phyloP scores from a whole-genome alignment of 2,329 filamentous ascomycete genomes.

The Aurifilum marmelostoma region DNA sequence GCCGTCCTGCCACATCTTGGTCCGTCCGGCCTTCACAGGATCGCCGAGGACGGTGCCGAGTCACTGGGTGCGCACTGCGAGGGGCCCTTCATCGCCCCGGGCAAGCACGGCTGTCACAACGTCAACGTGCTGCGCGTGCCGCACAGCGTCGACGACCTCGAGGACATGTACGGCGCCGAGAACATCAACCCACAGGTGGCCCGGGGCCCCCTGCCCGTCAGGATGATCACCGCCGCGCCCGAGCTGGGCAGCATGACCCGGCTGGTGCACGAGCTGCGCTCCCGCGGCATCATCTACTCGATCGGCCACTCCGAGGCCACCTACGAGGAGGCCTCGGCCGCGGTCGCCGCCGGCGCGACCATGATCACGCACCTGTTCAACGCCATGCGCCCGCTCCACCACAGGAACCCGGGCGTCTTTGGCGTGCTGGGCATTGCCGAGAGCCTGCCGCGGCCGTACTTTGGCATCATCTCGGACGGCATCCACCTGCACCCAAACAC shows the following conservation, averaged over 20 bases:
- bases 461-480: slow-evolving; percentile 88
- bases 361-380: slow-evolving; percentile 97
- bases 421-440: slow-evolving; percentile 76
- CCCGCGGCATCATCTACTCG: slow-evolving; percentile 72
- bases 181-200: slow-evolving; percentile 59
- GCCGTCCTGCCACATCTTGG: slow-evolving; percentile 77
- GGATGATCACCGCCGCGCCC: slow-evolving; percentile 84
- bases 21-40: slow-evolving; percentile 65
- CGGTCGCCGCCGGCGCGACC: slow-evolving; percentile 73
- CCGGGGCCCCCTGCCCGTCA: slow-evolving; percentile 56
- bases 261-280: slow-evolving; percentile 68
- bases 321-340: slow-evolving; percentile 76
- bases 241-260: slow-evolving; percentile 73
- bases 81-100: slow-evolving; percentile 82
- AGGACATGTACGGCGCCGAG: slow-evolving; percentile 70
- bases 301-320: slow-evolving; percentile 88
- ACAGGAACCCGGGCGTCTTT: slow-evolving; percentile 89
- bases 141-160: slow-evolving; percentile 66
- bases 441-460: slow-evolving; percentile 68
- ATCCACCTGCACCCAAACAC: slow-evolving; percentile 88
- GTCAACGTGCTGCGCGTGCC: slow-evolving; percentile 69
- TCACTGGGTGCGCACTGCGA: slow-evolving; percentile 90
- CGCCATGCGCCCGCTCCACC: slow-evolving; percentile 87
- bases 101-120: slow-evolving; percentile 87
- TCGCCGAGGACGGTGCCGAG: slow-evolving; percentile 73